Conservation (phyloP, 345 rosid genomes). For the Salix suchowensis region DNA sequence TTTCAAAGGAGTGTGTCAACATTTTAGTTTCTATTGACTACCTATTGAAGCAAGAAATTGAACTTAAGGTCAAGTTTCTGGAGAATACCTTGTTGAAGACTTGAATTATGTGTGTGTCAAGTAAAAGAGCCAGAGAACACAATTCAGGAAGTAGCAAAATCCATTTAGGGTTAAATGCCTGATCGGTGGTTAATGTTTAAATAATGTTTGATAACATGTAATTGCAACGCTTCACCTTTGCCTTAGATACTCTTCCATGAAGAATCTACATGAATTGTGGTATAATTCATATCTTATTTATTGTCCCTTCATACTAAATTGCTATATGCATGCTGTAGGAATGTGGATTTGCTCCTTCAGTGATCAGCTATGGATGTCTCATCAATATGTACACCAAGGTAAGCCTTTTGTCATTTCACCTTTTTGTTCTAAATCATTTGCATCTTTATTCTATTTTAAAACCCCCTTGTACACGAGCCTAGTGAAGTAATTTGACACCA, state of each 20-base stretch:
- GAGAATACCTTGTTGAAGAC: too few relatives aligned
- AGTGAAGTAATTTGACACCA: not conserved
- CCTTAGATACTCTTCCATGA: not conserved
- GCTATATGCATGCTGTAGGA: slow-evolving; percentile 43
- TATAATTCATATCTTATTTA: not conserved
- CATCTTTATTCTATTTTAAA: not conserved
- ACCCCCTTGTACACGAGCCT: not conserved
- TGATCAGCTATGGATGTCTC: slow-evolving; percentile 89
- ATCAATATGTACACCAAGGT: slow-evolving; percentile 84
- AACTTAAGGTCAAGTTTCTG: too few relatives aligned
- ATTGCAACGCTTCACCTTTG: not conserved
- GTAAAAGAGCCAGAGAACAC: too few relatives aligned
- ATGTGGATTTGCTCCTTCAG: slow-evolving; percentile 82
- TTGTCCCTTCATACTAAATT: not conserved
- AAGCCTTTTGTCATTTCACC: slow-evolving; percentile 4
- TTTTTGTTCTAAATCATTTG: not conserved
- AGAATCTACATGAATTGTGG: not conserved
- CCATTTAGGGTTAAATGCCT: too few relatives aligned
- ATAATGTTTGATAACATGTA: not conserved
- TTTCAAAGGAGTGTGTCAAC: too few relatives aligned
- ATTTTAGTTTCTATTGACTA: too few relatives aligned
- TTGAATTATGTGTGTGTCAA: too few relatives aligned
- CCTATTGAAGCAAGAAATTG: too few relatives aligned
- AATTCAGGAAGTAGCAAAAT: too few relatives aligned
- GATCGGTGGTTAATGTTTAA: too few relatives aligned